Percentiles rank a stretch among this genome's conserved stretches.
Conservation (phyloP, 257 asterid genomes). For the Plantago ovata region DNA sequence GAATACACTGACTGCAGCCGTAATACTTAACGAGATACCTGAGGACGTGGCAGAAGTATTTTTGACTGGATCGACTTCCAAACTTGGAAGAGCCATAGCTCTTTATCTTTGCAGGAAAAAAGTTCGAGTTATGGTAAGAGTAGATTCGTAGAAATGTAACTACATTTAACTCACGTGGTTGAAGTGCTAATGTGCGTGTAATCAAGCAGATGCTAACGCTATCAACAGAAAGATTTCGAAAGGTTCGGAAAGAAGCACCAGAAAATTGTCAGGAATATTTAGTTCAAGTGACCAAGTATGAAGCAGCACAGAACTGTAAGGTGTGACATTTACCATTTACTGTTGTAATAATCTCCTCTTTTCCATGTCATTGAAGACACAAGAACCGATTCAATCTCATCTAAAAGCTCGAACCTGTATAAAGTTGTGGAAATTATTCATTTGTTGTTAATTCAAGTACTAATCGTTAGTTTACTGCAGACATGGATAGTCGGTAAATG, state of each 20-base stretch:
- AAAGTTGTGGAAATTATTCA: neutral
- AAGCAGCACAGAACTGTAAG: constrained; percentile 83
- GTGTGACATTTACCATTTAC: constrained; percentile 20
- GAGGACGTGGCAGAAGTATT: constrained; percentile 62
- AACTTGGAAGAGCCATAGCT: constrained; percentile 90
- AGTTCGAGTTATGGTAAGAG: constrained; percentile 68
- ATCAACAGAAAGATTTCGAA: constrained; percentile 71
- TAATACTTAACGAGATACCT: constrained; percentile 62
- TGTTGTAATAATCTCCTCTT: neutral
- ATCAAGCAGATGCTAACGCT: constrained; percentile 68
- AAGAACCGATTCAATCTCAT: too few species aligned
- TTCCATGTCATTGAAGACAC: too few species aligned
- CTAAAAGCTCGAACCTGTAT: too few species aligned
- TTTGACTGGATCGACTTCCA: constrained; percentile 88
- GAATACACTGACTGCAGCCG: constrained; percentile 93
- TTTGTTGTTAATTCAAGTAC: neutral
- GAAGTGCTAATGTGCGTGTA: neutral
- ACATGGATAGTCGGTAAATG: constrained; percentile 94
- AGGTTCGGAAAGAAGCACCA: constrained; percentile 75
- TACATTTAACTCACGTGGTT: neutral
- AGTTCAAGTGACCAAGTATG: constrained; percentile 83
- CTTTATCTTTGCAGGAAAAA: constrained; percentile 70
- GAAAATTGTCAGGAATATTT: constrained; percentile 50
- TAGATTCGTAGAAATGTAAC: neutral
- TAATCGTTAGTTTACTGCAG: constrained; percentile 22